Percentiles rank a stretch among this genome's conserved stretches.
Conservation (phyloP, 179 eudicot genomes). For the Pouteria campechiana region DNA sequence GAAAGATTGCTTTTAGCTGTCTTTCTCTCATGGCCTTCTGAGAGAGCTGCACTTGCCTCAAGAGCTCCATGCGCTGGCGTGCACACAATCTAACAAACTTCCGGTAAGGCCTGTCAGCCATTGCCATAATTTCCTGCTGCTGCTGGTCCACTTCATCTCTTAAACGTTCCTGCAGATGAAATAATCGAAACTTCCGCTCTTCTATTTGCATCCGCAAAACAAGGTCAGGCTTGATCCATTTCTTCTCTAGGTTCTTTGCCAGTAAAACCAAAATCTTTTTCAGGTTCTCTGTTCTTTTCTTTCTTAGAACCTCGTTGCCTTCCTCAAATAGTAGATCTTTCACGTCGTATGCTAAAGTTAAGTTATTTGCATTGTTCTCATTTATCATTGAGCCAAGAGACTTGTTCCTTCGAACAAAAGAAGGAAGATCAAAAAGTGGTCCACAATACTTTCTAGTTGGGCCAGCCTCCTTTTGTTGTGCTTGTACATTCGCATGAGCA, state of each 20-base stretch:
- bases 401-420: conserved; percentile 78
- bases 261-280: conserved; percentile 68
- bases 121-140: conserved; percentile 90
- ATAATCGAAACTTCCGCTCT: conserved; percentile 76
- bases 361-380: conserved; percentile 49
- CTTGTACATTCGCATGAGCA: conserved; percentile 22
- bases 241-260: conserved; percentile 81
- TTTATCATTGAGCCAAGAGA: conserved; percentile 53
- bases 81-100: conserved; percentile 92
- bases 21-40: conserved; percentile 89
- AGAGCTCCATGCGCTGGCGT: conserved; percentile 84
- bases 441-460: conserved; percentile 82
- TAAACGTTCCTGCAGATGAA: conserved; percentile 70
- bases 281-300: conserved; percentile 63
- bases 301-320: conserved; percentile 50
- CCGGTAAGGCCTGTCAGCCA: conserved; percentile 88
- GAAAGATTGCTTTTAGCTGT: conserved; percentile 77
- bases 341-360: conserved; percentile 72
- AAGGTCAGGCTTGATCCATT: conserved; percentile 92
- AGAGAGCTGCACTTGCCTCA: conserved; percentile 77
- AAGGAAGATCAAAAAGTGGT: conserved; percentile 92
- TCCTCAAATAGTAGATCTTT: conserved; percentile 75
- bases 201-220: conserved; percentile 77
- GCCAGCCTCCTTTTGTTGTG: conserved; percentile 57
- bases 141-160: conserved; percentile 91